phyloP scores from a whole-genome alignment of 2,329 filamentous ascomycete species.

The Fusarium sublunatum region DNA sequence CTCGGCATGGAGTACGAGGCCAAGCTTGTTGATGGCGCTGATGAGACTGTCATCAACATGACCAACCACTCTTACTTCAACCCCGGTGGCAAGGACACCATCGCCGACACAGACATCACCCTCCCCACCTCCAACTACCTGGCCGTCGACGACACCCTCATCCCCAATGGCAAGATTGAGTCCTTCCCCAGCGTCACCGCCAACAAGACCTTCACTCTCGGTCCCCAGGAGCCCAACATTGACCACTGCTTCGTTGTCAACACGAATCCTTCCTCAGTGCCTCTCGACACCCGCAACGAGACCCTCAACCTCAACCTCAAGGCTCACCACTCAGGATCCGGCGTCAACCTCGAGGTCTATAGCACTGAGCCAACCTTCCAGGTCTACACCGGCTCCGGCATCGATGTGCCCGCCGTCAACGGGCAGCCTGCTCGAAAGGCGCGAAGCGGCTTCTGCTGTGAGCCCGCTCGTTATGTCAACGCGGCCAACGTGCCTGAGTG shows the following conservation, averaged over 20 bases:
- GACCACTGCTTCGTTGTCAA: conserved; percentile 92
- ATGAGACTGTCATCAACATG: conserved; percentile 93
- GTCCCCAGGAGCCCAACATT: conserved; percentile 76
- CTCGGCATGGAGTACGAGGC: conserved; percentile 92
- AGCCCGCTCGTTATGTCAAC: conserved; percentile 92
- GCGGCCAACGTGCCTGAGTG: conserved; percentile 85
- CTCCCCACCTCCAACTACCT: conserved; percentile 74
- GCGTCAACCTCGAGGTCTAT: conserved; percentile 84
- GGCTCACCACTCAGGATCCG: conserved; percentile 78
- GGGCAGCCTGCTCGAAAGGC: conserved; percentile 71
- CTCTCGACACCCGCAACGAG: conserved; percentile 72
- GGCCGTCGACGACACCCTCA: conserved; percentile 76
- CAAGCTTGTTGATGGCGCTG: conserved; percentile 78
- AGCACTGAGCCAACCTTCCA: conserved; percentile 97
- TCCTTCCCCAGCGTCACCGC: conserved; percentile 73
- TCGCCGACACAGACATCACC: conserved; percentile 72
- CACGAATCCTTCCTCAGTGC: conserved; percentile 67
- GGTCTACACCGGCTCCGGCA: conserved; percentile 92
- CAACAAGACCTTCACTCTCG: conserved; percentile 76
- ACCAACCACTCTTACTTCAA: conserved; percentile 94
- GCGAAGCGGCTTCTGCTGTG: conserved; percentile 87
- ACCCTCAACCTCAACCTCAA: conserved; percentile 75
- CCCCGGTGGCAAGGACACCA: conserved; percentile 63
- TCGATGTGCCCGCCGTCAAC: conserved; percentile 77
- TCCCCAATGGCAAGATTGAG: conserved; percentile 76